Evolutionary conservation across 2,329 filamentous ascomycete genomes (phyloP), one percentile per base, ranked within the genome.

Genomic region (Verticillium zaregamsianum): DNA sequence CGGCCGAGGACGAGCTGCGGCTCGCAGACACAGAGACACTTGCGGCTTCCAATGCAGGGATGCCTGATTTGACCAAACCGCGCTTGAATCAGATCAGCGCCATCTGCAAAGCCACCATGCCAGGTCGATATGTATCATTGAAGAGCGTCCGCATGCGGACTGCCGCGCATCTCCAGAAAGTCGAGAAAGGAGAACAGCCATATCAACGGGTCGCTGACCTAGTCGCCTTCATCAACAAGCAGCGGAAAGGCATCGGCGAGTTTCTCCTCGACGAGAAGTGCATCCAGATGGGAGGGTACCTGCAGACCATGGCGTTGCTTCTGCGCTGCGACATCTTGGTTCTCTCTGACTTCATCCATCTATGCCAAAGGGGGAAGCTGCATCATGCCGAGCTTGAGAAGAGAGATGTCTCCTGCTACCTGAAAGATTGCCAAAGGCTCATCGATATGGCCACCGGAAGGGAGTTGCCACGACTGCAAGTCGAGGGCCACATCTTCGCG

Each of bases 401-500:
- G 1, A n/a, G 74, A 2, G 68, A 76, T 31, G 65, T 75, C 11
- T 60, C 63, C 9, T 31, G 59, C 14, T 75, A 76, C 52, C 72
- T 77, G 9, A 59, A 68, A 0, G 75, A 79, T 11, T 83, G 81
- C 63, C 58, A 71, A 1, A 56, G 52, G 0, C 68, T 86, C 11
- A 75, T 80, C n/a, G 39, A 74, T 0, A 66, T 69, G 0, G 81
- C 83, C 0, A 59, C 55, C 2, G 59, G 45, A 1, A 70, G 75
- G 0, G 71, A 69, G 5, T 73, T 78, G 33, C 69, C 76, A 1
- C 72, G 77, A 3, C 77, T 82, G n/a, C 70, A 82, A 62, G 74
- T 78, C 0, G 82, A 87, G 66, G 82, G 77, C 0, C 74, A 81
- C 54, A 72, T 87, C 28, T 82, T 81, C 64, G 77, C 76, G 31